A percentile compares a stretch with the other conserved stretches of the same genome.
Conservation (phyloP, 306 rosid species). For the Trifolium pratense region DNA sequence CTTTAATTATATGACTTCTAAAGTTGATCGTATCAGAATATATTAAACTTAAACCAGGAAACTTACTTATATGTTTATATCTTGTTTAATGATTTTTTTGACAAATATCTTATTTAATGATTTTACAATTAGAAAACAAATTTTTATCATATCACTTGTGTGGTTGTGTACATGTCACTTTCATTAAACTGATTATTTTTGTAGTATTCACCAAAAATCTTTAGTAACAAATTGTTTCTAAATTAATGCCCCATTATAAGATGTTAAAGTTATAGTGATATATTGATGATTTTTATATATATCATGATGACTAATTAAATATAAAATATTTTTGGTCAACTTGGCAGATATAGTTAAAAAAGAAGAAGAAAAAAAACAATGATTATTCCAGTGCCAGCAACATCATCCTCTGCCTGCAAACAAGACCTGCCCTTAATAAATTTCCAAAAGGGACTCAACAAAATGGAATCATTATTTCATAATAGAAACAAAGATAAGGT, state of each 20-base stretch:
- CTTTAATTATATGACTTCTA: too few species aligned
- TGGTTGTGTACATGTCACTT: not conserved
- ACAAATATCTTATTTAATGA: not conserved
- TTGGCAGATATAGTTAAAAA: constrained; percentile 46
- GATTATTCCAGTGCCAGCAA: constrained; percentile 36
- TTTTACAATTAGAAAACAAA: constrained; percentile 5
- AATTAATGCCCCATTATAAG: constrained; percentile 27
- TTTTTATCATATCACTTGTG: not conserved
- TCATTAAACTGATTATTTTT: not conserved
- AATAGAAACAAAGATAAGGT: constrained; percentile 59
- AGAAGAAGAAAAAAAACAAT: constrained; percentile 22
- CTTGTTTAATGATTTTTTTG: too few species aligned
- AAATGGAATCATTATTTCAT: constrained; percentile 52
- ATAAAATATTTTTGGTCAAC: constrained; percentile 43
- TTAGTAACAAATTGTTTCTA: constrained; percentile 24
- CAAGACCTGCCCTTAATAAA: constrained; percentile 52
- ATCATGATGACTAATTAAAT: not conserved
- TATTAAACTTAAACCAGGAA: too few species aligned
- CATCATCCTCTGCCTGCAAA: constrained; percentile 51
- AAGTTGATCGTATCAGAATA: too few species aligned
- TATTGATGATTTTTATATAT: constrained; percentile 5
- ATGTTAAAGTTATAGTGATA: constrained; percentile 27
- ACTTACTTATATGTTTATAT: not conserved
- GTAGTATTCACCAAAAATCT: not conserved
- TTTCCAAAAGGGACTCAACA: constrained; percentile 50